phyloP scores from a whole-genome alignment of 2,329 filamentous ascomycete species.

The Cyphellophora europaea region DNA sequence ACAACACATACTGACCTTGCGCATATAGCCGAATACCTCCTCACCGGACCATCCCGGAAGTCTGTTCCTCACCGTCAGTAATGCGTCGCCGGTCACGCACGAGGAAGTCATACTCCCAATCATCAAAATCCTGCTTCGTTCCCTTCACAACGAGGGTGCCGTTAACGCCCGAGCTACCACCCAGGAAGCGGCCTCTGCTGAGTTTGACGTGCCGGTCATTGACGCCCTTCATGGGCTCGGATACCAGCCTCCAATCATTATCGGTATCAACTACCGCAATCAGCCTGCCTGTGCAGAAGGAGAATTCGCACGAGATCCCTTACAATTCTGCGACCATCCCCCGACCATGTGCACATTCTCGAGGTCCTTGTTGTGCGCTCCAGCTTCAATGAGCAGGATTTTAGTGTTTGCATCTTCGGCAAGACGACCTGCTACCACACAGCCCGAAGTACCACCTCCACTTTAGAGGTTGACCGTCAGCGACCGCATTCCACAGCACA shows the following conservation, averaged over 20 bases:
- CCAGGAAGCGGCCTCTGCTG: conserved; percentile 15
- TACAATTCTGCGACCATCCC: conserved; percentile 31
- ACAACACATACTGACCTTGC: conserved; percentile 37
- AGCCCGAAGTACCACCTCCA: conserved; percentile 40
- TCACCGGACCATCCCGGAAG: conserved; percentile 42
- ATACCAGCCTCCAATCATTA: conserved; percentile 37
- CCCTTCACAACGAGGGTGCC: conserved; percentile 36
- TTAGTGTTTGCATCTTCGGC: conserved; percentile 33
- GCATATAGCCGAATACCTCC: conserved; percentile 49
- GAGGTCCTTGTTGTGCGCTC: conserved; percentile 34
- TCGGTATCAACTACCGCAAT: conserved; percentile 32
- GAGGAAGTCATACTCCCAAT: conserved; percentile 45
- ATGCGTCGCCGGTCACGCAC: too few species aligned
- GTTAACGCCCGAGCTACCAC: conserved; percentile 31
- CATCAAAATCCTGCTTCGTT: conserved; percentile 39
- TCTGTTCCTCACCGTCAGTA: too few species aligned
- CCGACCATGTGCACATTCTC: conserved; percentile 38
- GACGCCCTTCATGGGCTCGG: conserved; percentile 9
- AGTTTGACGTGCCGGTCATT: conserved; percentile 5
- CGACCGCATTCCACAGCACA: not conserved
- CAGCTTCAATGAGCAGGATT: conserved; percentile 39
- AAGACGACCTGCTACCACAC: conserved; percentile 39
- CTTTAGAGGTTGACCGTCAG: conserved; percentile 2
- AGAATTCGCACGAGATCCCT: too few species aligned
- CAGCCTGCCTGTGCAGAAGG: too few species aligned